Base-by-base conservation (phyloP, 2,329 filamentous ascomycete species). In the Chaetomiaceae sp. region DNA sequence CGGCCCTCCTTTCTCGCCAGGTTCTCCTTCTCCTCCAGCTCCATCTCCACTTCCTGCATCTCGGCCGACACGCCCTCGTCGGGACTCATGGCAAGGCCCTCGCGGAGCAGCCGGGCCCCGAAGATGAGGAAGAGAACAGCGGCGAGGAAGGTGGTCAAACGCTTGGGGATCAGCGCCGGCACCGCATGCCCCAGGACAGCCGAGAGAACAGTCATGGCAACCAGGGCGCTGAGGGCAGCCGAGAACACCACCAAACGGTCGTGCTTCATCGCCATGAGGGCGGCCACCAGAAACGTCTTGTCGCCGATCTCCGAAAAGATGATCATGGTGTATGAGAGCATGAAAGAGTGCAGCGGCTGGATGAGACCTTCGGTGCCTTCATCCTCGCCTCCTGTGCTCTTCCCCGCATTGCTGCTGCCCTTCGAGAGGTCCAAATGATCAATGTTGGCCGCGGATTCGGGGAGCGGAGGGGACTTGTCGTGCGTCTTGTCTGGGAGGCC, bases 241-340 rank as follows among this genome's bases (percentile, higher is more conserved):
- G 89, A 87, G 71, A 99, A 99, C 55, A 99, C 93, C 12, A 97
- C 79, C 57, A 96, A 74, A 46, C 93, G 86, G 55, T 93, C 87
- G 63, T 99, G 92, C 67, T 96, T 93, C 93, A 99, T 99, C 12
- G 93, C 93, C 93, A 99, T 99, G 16, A 99, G 81, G 7, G 91
- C 92, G 6, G 93, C 93, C 19, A 99, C 89, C 38, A 99, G 78
- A 74, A 99, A 99, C 0, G 93, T 99, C 73, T 99, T 99, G 79
- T 99, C 93, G 57, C 93, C 93, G 62, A 99, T 83, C 68, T 99
- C 93, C 41, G 92, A 96, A 62, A 97, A 86, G 56, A 97, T 75
- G 62, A 99, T 99, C 93, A 97, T 99, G 51, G 91, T 92, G 54
- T 96, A 83, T 14, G 93, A 95, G 27, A 97, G 83, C 12, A 95